Evolutionary conservation across 176 grass and related monocot species (phyloP).

Genomic region (Eragrostis curvula): DNA sequence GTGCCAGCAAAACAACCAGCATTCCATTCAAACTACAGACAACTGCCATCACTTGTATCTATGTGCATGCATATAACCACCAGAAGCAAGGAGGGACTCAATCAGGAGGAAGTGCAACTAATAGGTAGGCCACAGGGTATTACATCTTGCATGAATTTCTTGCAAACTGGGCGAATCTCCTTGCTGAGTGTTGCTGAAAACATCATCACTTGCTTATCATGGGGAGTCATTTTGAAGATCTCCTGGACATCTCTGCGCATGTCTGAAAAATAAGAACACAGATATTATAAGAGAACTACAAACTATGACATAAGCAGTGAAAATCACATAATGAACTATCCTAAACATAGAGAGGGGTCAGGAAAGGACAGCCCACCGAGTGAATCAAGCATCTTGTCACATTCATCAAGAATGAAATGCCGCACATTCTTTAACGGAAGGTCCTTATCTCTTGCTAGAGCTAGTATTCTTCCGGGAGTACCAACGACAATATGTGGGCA

Average conservation of each 20-base stretch:
- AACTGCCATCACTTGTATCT: no score
- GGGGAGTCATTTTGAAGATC: slow-evolving; percentile 99
- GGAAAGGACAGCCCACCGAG: slow-evolving; percentile 51
- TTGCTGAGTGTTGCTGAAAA: slow-evolving; percentile 99
- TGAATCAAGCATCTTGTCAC: slow-evolving; percentile 98
- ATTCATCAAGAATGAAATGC: slow-evolving; percentile 99
- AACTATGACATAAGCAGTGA: no score
- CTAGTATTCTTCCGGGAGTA: slow-evolving; percentile 67
- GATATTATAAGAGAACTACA: no score
- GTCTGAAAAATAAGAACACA: slow-evolving; percentile 37
- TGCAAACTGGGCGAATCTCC: slow-evolving; percentile 97
- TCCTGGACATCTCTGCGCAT: slow-evolving; percentile 98
- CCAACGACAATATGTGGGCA: slow-evolving; percentile 98
- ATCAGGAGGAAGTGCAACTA: no score
- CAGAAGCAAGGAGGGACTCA: no score
- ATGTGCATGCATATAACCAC: no score
- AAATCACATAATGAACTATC: no score
- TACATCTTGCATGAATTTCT: slow-evolving; percentile 99
- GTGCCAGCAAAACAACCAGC: no score
- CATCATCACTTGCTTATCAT: slow-evolving; percentile 99
- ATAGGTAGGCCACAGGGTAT: slow-evolving; percentile 53
- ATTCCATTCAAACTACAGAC: no score
- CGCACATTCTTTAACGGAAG: slow-evolving; percentile 96
- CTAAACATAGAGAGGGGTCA: no score
- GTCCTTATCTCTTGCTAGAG: slow-evolving; percentile 86